phyloP scores from a whole-genome alignment of 1,284 basidiomycete species.

The Tilletia setariae region DNA sequence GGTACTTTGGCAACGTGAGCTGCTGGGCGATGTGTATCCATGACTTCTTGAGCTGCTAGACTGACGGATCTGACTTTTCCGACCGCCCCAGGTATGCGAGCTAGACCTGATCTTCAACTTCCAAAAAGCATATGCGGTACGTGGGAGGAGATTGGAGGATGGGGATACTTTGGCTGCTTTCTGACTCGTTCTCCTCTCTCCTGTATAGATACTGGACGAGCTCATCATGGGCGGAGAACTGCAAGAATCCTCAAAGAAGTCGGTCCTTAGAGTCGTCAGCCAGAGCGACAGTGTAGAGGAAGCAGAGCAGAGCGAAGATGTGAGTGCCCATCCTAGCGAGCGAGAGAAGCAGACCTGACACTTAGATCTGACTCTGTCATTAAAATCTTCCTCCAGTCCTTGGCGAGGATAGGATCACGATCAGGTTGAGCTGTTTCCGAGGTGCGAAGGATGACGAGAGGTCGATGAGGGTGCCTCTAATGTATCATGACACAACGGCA shows the following conservation, averaged over 20 bases:
- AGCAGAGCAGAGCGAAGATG: constrained; percentile 54
- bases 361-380: too few species aligned
- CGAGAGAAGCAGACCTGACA: background rate
- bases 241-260: constrained; percentile 98
- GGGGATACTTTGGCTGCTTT: too few species aligned
- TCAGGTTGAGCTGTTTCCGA: constrained; percentile 25
- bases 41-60: constrained; percentile 54
- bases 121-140: constrained; percentile 51
- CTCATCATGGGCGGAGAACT: constrained; percentile 96
- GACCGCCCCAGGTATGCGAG: constrained; percentile 45
- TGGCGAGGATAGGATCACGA: constrained; percentile 46
- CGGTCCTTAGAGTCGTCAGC: constrained; percentile 78
- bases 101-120: constrained; percentile 55
- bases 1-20: constrained; percentile 88
- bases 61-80: background rate
- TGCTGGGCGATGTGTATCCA: constrained; percentile 61
- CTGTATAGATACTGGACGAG: constrained; percentile 69
- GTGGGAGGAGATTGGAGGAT: constrained; percentile 7
- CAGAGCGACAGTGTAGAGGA: constrained; percentile 54
- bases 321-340: constrained; percentile 26
- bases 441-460: background rate
- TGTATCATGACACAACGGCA: too few species aligned
- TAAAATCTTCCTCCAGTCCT: constrained; percentile 26
- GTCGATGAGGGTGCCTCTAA: too few species aligned
- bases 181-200: too few species aligned